A percentile compares a stretch with the other conserved stretches of the same genome.
These are phyloP conservation scores for Hemisphaericaspora xylofermentans DNA, from an alignment of 1,139 yeast species.

Conservation along the genomic window DNA sequence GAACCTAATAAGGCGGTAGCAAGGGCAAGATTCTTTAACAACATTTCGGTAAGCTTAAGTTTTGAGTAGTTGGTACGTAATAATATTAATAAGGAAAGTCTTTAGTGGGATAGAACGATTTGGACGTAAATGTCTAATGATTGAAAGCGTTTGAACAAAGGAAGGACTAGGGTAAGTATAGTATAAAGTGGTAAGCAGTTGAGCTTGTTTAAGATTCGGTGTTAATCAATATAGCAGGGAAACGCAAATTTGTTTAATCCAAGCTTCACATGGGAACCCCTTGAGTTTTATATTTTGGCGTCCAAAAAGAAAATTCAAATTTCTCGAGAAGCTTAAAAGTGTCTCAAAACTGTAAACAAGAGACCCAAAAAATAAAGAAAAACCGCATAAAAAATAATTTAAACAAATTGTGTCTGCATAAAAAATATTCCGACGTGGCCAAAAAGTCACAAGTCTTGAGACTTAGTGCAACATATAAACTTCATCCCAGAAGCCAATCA, in stretches of 20 bases:
- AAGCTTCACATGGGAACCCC: too few species aligned
- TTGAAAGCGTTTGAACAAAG: constrained; percentile 13
- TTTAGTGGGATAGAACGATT: too few species aligned
- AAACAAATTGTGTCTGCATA: neutral
- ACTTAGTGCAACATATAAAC: too few species aligned
- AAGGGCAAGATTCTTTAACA: constrained; percentile 20
- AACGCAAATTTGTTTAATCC: too few species aligned
- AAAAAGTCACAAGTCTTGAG: too few species aligned
- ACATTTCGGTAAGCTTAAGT: constrained; percentile 21
- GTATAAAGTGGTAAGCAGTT: neutral
- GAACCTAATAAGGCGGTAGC: constrained; percentile 28
- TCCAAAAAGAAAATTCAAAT: neutral
- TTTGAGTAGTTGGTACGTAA: too few species aligned
- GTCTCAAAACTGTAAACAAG: neutral
- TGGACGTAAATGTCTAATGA: neutral
- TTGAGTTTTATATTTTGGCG: neutral
- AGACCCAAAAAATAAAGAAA: neutral
- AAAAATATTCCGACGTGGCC: neutral
- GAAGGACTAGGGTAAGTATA: constrained; percentile 33
- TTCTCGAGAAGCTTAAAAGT: neutral
- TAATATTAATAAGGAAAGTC: neutral
- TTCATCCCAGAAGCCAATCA: neutral
- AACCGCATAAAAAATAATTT: neutral
- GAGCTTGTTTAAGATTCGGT: neutral
- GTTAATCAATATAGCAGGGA: too few species aligned